Percentiles rank a stretch among this genome's conserved stretches.
phyloP scores from a whole-genome alignment of 2,329 filamentous ascomycete genomes.

The Furcasterigmium furcatum region DNA sequence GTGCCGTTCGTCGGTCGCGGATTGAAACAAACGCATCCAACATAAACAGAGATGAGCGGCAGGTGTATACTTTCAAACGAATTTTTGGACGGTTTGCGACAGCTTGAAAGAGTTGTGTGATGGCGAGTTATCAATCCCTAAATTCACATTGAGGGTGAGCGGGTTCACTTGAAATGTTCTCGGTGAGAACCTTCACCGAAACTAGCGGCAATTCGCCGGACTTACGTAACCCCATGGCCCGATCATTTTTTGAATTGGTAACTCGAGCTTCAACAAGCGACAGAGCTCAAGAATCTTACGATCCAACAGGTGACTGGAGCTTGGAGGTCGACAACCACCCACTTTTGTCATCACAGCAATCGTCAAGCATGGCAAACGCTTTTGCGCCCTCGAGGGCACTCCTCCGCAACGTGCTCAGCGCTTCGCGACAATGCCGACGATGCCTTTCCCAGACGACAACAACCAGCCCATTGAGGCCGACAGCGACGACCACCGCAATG shows the following conservation, averaged over 20 bases:
- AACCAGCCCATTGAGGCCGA: conserved; percentile 27
- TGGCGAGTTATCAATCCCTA: too few relatives aligned
- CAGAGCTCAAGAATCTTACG: conserved; percentile 6
- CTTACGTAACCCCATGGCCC: conserved; percentile 5
- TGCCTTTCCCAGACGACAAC: conserved; percentile 35
- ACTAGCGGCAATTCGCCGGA: background rate
- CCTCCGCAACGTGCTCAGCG: conserved; percentile 24
- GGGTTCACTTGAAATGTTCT: too few relatives aligned
- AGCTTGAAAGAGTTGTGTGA: too few relatives aligned
- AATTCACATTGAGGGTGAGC: too few relatives aligned
- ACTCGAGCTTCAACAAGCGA: background rate
- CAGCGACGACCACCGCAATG: conserved; percentile 22
- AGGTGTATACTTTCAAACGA: too few relatives aligned
- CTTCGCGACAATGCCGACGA: conserved; percentile 35
- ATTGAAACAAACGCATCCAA: too few relatives aligned
- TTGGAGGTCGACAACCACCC: too few relatives aligned
- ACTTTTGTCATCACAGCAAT: too few relatives aligned
- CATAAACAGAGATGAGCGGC: too few relatives aligned
- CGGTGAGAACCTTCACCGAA: background rate
- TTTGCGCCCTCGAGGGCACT: conserved; percentile 30
- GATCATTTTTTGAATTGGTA: conserved; percentile 2
- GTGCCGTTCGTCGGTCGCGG: too few relatives aligned
- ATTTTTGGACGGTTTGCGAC: too few relatives aligned
- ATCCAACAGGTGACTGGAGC: conserved; percentile 2
- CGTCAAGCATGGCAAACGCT: conserved; percentile 38